Evolutionary conservation across 139 green algal genomes (phyloP).

Genomic region (Picochlorum sp.): DNA sequence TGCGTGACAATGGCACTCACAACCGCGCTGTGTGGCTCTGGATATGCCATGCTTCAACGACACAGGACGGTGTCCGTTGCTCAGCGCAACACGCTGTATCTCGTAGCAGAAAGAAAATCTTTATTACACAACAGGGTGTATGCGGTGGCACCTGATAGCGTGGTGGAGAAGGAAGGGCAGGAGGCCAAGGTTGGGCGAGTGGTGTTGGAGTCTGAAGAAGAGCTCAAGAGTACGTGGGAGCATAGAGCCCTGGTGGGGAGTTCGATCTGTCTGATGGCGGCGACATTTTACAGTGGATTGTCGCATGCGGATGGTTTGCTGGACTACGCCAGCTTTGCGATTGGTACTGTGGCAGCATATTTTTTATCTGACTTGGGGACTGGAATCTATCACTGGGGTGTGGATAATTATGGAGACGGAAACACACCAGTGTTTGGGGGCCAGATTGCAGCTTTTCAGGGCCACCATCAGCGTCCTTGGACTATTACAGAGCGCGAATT

Average conservation of each 20-base stretch:
- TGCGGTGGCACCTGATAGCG: no score
- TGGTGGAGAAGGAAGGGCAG: no score
- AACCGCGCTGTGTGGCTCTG: no score
- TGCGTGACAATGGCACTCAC: no score
- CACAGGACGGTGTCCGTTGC: no score
- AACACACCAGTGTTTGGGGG: constrained; percentile 82
- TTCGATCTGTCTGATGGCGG: constrained; percentile 40
- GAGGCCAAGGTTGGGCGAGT: constrained; percentile 9
- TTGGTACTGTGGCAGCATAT: constrained; percentile 7
- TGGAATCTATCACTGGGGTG: constrained; percentile 22
- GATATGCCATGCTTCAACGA: no score
- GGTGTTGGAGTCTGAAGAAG: constrained; percentile 40
- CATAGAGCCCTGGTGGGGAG: constrained; percentile 42
- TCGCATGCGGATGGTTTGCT: constrained; percentile 3
- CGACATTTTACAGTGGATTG: constrained; percentile 20
- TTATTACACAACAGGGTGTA: no score
- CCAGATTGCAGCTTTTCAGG: constrained; percentile 92
- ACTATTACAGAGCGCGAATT: constrained; percentile 96
- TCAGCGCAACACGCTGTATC: no score
- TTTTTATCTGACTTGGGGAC: constrained; percentile 10
- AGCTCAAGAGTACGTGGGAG: constrained; percentile 41
- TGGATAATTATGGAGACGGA: constrained; percentile 67
- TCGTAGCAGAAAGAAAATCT: no score
- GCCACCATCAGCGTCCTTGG: constrained; percentile 89
- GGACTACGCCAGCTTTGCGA: constrained; percentile 11